Evolutionary conservation across 2,329 filamentous ascomycete genomes (phyloP), one percentile per base, ranked within the genome.

Genomic region (Teratosphaeria nubilosa): DNA sequence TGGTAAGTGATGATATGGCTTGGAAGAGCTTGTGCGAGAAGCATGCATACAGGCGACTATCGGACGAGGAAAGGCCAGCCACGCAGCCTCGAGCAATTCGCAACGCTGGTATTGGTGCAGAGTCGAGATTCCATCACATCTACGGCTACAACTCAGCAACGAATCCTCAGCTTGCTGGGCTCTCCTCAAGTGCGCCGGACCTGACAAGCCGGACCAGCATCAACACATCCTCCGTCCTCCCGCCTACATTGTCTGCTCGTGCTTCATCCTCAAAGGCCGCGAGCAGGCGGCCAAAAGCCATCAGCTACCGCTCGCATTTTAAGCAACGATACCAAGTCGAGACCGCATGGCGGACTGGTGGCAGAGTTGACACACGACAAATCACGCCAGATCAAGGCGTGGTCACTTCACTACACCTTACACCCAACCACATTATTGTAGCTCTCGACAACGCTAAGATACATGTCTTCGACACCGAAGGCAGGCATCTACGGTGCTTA

Each of bases 21-120:
- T 99, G 94, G 94, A 96, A 96, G 77, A 90, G 94, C 61, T 81
- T 99, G 22, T 97, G 92, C 72, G 90, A 95, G 64, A 96, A 96
- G 75, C 92, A 96, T 72, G 91, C 94, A 61, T 99, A 96, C 73
- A 84, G 82, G 54, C 74, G 79, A 55, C 71, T 81, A 55, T 79
- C 80, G 74, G 73, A 79, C 62, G 75, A 77, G 56, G 51, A 30
- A 34, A 56, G 60, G 30, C 63, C 60, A 10, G 55, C 61, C 2
- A 62, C 65, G 25, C 55, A 60, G 11, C 57, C 62, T 24, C 58
- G 65, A 41, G 61, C 63, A 3, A 64, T 64, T 50, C 65, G 61
- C 13, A 57, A 54, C 30, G 56, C 64, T 30, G 57, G 59, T 6
- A 54, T 55, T 16, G 55, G 51, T 25, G 51, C 56, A 9, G 63